Conservation (phyloP, 768 basidiomycete species). For the Boletus subparvulus region DNA sequence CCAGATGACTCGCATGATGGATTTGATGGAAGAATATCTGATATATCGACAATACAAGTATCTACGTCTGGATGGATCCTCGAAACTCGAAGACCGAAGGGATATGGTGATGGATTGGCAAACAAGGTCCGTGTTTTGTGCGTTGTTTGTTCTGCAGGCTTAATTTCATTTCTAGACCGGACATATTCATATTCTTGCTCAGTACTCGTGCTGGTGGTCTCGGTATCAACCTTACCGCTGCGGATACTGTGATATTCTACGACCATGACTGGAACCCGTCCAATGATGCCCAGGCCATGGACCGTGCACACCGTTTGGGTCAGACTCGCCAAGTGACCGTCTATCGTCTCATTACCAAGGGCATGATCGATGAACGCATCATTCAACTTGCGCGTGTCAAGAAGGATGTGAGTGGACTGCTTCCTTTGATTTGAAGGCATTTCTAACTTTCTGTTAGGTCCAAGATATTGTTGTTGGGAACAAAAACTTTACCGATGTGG, state of each 20-base stretch:
- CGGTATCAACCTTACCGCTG: constrained; percentile 93
- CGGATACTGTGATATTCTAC: constrained; percentile 31
- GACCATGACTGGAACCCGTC: constrained; percentile 67
- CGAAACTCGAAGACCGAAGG: constrained; percentile 91
- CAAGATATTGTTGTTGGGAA: constrained; percentile 99
- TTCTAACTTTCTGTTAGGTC: constrained; percentile 51
- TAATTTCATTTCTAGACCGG: constrained; percentile 44
- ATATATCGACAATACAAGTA: constrained; percentile 97
- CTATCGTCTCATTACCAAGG: constrained; percentile 89
- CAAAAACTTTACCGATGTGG: constrained; percentile 89
- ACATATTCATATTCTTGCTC: constrained; percentile 91
- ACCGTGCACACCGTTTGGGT: constrained; percentile 93
- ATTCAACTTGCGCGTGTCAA: constrained; percentile 94
- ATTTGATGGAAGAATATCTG: constrained; percentile 97
- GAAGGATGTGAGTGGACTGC: constrained; percentile 70
- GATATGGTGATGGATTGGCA: constrained; percentile 99
- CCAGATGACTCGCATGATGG: constrained; percentile 99
- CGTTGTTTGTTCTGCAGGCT: neutral
- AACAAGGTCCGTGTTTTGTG: constrained; percentile 62
- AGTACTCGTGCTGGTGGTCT: constrained; percentile 96
- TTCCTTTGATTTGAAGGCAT: neutral
- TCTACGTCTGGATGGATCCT: constrained; percentile 87
- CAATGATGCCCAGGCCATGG: constrained; percentile 98
- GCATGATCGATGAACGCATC: constrained; percentile 96
- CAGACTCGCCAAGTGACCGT: constrained; percentile 98